Conservation (phyloP, 163 green algal genomes). For the Volvox carteri region DNA sequence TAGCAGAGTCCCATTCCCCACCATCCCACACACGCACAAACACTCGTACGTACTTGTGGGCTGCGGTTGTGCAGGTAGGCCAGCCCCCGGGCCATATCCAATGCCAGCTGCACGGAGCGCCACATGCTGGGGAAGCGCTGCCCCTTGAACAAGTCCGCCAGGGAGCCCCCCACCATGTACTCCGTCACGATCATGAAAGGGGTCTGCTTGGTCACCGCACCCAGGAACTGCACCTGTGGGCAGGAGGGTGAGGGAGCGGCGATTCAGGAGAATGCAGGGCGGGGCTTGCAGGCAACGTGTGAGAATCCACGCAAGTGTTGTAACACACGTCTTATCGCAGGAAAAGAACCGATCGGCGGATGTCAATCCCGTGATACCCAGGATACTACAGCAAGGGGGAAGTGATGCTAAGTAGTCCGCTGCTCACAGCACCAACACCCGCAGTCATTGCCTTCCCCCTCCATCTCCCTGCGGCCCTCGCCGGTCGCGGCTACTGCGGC, state of each 20-base stretch:
- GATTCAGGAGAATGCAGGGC: not conserved
- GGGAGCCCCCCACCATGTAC: conserved; percentile 90
- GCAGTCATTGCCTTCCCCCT: no score
- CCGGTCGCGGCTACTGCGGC: no score
- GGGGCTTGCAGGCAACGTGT: not conserved
- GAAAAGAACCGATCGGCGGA: no score
- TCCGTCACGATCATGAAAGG: conserved; percentile 96
- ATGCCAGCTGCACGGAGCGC: conserved; percentile 87
- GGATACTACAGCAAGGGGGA: no score
- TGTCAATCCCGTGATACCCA: no score
- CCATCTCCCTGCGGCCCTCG: not conserved
- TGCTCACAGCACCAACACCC: no score
- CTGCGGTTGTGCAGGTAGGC: conserved; percentile 92
- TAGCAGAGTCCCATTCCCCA: no score
- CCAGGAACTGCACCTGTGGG: conserved; percentile 89
- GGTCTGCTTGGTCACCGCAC: conserved; percentile 89
- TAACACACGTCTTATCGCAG: no score
- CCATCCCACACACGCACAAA: no score
- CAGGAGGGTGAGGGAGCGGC: not conserved
- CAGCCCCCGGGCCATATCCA: conserved; percentile 92
- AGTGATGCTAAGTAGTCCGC: no score
- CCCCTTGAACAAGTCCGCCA: conserved; percentile 86
- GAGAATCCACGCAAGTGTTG: no score
- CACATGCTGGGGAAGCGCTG: conserved; percentile 75
- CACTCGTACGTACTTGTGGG: conserved; percentile 64